A percentile compares a stretch with the other conserved stretches of the same genome.
These are phyloP conservation scores for Paxillus ammoniavirescens DNA, from an alignment of 768 basidiomycete genomes.

Conservation along the genomic window DNA sequence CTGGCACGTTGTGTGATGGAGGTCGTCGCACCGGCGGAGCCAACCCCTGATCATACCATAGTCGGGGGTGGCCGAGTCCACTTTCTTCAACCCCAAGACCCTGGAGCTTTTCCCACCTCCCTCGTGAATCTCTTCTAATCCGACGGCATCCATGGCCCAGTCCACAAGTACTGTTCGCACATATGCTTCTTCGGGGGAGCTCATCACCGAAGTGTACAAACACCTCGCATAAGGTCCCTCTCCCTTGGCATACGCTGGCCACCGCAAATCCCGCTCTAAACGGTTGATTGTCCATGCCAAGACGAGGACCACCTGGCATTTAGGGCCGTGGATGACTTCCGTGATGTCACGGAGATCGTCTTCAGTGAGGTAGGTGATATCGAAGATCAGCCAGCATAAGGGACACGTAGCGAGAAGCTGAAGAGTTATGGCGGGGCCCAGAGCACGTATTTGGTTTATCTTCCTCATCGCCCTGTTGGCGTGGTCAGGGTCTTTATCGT, in stretches of 20 bases:
- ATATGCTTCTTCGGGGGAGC: neutral
- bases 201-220: conserved; percentile 2
- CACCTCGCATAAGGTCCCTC: neutral
- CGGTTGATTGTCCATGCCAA: neutral
- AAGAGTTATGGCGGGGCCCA: conserved; percentile 4
- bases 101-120: too few relatives aligned
- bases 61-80: neutral
- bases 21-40: conserved; percentile 6
- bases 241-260: too few relatives aligned
- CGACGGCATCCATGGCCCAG: conserved; percentile 6
- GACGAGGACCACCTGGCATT: neutral
- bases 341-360: conserved; percentile 1
- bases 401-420: conserved; percentile 8
- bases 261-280: neutral
- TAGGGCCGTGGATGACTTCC: neutral
- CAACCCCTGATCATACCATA: conserved; percentile 6
- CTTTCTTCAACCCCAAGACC: too few relatives aligned
- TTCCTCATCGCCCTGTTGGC: neutral
- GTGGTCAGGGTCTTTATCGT: neutral
- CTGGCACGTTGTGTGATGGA: conserved; percentile 6
- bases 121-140: too few relatives aligned
- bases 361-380: conserved; percentile 2
- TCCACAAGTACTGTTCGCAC: neutral
- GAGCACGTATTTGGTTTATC: neutral
- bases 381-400: conserved; percentile 12